Base-by-base conservation (phyloP, 805 yeast species). In the Kodamaea jinghongensis region DNA sequence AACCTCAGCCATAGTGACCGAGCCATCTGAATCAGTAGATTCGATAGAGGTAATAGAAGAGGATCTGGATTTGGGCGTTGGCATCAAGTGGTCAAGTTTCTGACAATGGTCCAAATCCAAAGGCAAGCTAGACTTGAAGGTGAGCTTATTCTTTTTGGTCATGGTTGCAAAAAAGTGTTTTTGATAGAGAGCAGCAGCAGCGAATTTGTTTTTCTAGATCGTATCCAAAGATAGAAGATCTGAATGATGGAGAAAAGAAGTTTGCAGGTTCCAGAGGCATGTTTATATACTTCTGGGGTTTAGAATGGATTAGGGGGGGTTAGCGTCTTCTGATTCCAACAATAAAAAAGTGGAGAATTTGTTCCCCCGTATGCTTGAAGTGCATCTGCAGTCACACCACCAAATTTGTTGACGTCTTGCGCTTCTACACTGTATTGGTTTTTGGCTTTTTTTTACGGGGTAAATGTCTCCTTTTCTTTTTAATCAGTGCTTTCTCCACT, bases 91-190 rank as follows among this genome's bases (percentile, higher is more conserved):
- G 38, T 56, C 60, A 54, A 69, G 55, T 39, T 51, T 58, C 41
- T 67, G 70, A 47, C 70, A 62, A 44, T 56, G 61, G 26, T 61
- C 67, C 38, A 69, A 55, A 44, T 67, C 67, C 46, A 69, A 56
- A 4, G 61, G 60, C 7, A 52, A 42, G 20, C 56, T 42, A 23
- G 42, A 39, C 34, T 45, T 39, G 38, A 39, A 39, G 31, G 34
- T 16, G 38, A 39, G 35, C 39, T 46, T 45, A 13, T 49, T 49
- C 50, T 62, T 64, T 45, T 60, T 66, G 15, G 40, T 37, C 40
- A 37, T 36, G 15, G 28, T 33, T 11, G 28, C 20, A 14, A 33
- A 10, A 20, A 20, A 20, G 23, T 20, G 23, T 20, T 8, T 20
- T 20, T 20, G 23, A 20, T 5, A 6, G 23, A 20, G 23, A 20